A percentile compares a stretch with the other conserved stretches of the same genome.
Evolutionary conservation across 768 basidiomycete genomes (phyloP).

Genomic region (Tremella yokohamensis): DNA sequence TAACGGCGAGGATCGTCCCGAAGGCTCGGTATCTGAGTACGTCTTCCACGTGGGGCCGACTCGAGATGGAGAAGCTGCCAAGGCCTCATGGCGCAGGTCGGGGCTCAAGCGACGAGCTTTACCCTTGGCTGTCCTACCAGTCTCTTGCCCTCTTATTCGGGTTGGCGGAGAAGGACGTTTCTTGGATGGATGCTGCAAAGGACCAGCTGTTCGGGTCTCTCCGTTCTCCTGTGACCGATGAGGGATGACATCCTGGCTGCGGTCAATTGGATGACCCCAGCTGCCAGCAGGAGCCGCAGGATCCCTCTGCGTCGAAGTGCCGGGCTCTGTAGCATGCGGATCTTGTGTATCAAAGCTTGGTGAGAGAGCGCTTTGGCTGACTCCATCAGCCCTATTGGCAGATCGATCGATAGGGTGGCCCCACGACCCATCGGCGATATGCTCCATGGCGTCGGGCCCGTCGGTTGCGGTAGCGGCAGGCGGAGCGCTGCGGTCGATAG

Average conservation of each 20-base stretch:
- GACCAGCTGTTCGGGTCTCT: not conserved
- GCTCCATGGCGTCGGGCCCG: no score
- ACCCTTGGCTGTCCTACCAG: no score
- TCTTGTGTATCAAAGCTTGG: not conserved
- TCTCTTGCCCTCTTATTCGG: not conserved
- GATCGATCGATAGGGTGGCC: slow-evolving; percentile 1
- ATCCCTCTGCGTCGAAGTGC: not conserved
- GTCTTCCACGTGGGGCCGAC: no score
- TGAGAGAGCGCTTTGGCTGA: no score
- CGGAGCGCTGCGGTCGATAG: no score
- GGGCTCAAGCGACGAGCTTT: no score
- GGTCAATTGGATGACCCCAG: slow-evolving; percentile 5
- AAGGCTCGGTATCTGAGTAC: no score
- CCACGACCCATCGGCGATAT: not conserved
- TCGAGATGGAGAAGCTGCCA: no score
- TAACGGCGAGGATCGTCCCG: no score
- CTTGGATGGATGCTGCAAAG: not conserved
- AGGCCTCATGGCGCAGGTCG: no score
- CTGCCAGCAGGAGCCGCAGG: not conserved
- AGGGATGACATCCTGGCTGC: not conserved
- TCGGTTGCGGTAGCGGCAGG: no score
- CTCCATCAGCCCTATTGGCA: no score
- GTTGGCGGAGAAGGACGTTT: slow-evolving; percentile 2
- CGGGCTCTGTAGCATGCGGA: not conserved
- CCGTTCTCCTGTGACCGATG: not conserved